A percentile compares a stretch with the other conserved stretches of the same genome.
These are phyloP conservation scores for Boletus sp. DNA, from an alignment of 768 basidiomycete species.

Conservation along the genomic window DNA sequence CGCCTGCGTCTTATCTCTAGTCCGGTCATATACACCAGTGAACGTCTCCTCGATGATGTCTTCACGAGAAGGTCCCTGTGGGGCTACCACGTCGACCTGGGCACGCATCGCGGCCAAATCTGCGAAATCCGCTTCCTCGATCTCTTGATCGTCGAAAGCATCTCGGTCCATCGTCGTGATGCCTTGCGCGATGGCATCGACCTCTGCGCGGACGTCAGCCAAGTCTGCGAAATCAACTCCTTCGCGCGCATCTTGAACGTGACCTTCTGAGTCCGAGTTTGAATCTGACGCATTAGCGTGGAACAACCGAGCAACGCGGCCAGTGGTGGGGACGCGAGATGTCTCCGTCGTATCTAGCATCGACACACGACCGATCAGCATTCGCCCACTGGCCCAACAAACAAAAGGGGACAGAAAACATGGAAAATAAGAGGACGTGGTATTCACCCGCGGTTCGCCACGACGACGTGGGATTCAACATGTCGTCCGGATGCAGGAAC, in stretches of 20 bases:
- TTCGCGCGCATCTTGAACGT: slow-evolving; percentile 38
- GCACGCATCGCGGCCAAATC: slow-evolving; percentile 29
- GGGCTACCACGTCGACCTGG: slow-evolving; percentile 7
- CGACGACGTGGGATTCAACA: slow-evolving; percentile 48
- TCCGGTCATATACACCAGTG: slow-evolving; percentile 35
- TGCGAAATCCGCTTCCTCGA: slow-evolving; percentile 50
- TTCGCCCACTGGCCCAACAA: background rate
- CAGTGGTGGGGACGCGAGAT: slow-evolving; percentile 66
- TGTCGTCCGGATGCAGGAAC: slow-evolving; percentile 58
- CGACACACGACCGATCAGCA: background rate
- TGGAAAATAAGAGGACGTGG: too few species aligned
- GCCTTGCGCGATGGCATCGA: slow-evolving; percentile 31
- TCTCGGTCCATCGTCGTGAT: background rate
- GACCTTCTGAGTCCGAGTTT: slow-evolving; percentile 31
- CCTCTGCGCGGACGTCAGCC: slow-evolving; percentile 41
- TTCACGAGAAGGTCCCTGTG: slow-evolving; percentile 10
- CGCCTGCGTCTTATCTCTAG: background rate
- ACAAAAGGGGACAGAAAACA: background rate
- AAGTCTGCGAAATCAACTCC: slow-evolving; percentile 69
- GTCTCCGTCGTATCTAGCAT: slow-evolving; percentile 38
- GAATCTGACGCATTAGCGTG: slow-evolving; percentile 30
- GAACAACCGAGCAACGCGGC: slow-evolving; percentile 61
- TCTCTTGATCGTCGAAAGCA: slow-evolving; percentile 36
- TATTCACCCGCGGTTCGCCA: slow-evolving; percentile 47
- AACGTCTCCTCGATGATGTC: slow-evolving; percentile 33